Percentiles rank a stretch among this genome's conserved stretches.
Evolutionary conservation across 139 green algal species (phyloP).

Genomic region (Edaphochlamys debaryana): DNA sequence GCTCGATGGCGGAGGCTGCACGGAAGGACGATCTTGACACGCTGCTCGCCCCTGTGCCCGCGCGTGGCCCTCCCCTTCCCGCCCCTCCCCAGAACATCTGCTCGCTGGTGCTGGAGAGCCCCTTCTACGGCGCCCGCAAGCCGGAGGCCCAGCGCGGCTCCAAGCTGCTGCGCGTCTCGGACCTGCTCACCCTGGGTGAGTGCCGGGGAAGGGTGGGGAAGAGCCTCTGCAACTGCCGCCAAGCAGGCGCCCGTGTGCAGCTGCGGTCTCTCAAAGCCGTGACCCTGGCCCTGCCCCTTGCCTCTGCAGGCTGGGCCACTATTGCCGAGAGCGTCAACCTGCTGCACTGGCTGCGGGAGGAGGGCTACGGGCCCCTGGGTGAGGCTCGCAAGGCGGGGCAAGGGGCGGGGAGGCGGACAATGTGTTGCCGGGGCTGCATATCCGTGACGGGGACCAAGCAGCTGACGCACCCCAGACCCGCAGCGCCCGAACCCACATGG

Average conservation of each 20-base stretch:
- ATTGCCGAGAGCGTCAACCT: conserved; percentile 86
- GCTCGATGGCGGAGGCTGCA: too few relatives aligned
- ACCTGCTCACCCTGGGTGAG: conserved; percentile 87
- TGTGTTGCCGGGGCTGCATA: too few relatives aligned
- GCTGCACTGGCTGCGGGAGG: conserved; percentile 67
- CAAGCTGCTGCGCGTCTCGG: conserved; percentile 82
- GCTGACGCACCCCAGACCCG: too few relatives aligned
- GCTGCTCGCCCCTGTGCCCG: too few relatives aligned
- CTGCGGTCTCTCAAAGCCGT: too few relatives aligned
- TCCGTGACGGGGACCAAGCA: too few relatives aligned
- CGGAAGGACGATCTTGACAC: too few relatives aligned
- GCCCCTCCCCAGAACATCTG: conserved; percentile 66
- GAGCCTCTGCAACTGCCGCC: too few relatives aligned
- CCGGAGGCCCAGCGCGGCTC: conserved; percentile 76
- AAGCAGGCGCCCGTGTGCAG: too few relatives aligned
- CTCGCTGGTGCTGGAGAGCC: conserved; percentile 80
- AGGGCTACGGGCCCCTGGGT: conserved; percentile 57
- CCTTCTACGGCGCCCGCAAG: conserved; percentile 81
- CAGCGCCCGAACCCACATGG: too few relatives aligned
- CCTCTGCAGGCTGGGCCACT: conserved; percentile 82
- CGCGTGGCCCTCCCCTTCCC: not conserved
- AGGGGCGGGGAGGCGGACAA: not conserved
- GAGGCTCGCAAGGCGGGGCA: not conserved
- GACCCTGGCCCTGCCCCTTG: too few relatives aligned
- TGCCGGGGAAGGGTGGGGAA: too few relatives aligned